A percentile compares a stretch with the other conserved stretches of the same genome.
These are phyloP conservation scores for Tripterygium wilfordii DNA, from an alignment of 177 flowering plant species.

Conservation along the genomic window DNA sequence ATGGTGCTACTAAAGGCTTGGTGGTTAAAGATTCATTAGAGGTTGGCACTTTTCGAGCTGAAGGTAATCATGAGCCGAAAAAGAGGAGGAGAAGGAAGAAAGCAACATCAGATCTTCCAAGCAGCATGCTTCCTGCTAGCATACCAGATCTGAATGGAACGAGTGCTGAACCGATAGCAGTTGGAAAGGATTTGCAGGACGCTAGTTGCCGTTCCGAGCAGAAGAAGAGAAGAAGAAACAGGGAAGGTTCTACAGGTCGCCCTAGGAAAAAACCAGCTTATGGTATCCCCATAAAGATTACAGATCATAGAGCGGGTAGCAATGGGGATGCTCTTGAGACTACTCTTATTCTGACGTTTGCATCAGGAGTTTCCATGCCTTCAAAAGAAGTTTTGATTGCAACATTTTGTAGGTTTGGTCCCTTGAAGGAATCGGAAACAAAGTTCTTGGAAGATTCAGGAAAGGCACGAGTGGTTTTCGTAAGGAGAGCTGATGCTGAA, in stretches of 20 bases:
- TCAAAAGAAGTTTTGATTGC: slow-evolving; percentile 34
- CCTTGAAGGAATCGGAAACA: slow-evolving; percentile 43
- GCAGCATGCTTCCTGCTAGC: slow-evolving; percentile 2
- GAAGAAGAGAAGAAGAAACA: slow-evolving; percentile 28
- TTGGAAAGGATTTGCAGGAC: too few relatives aligned
- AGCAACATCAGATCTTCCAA: slow-evolving; percentile 7
- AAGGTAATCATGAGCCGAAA: slow-evolving; percentile 11
- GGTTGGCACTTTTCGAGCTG: slow-evolving; percentile 1
- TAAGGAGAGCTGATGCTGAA: slow-evolving; percentile 43
- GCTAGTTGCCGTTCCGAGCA: too few relatives aligned
- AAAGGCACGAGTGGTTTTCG: slow-evolving; percentile 40
- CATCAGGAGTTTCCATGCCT: slow-evolving; percentile 37
- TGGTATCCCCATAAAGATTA: slow-evolving; percentile 1
- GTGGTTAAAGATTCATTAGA: not conserved
- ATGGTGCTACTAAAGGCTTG: not conserved
- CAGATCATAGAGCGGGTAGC: not conserved
- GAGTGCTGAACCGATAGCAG: slow-evolving; percentile 9
- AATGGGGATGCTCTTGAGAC: slow-evolving; percentile 20
- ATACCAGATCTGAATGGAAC: slow-evolving; percentile 36
- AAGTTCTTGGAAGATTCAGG: slow-evolving; percentile 27
- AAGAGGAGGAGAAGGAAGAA: slow-evolving; percentile 31
- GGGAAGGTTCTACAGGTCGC: slow-evolving; percentile 2
- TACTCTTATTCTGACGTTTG: slow-evolving; percentile 47
- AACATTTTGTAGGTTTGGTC: slow-evolving; percentile 46
- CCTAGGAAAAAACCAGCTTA: not conserved